Base-by-base conservation (phyloP, 2,329 filamentous ascomycete genomes). In the Coleophoma cylindrospora region DNA sequence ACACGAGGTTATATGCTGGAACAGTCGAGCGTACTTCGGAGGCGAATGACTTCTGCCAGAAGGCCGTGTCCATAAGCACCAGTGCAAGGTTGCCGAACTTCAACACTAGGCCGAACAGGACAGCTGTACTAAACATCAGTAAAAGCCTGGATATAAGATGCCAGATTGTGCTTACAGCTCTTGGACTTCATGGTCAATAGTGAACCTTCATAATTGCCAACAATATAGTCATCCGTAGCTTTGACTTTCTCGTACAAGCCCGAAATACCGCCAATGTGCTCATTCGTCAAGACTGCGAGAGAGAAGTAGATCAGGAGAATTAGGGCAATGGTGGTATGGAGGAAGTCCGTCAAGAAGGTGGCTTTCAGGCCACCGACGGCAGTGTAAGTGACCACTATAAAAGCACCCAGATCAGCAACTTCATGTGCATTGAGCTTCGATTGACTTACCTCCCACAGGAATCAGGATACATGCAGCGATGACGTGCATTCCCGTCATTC, bases 21-120 rank as follows among this genome's bases (percentile, higher is more conserved):
- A 77, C 74, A 0, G 72, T 74, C 1, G 74, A 67, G 12, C 68
- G 64, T 0, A 75, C 70, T 50, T 75, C 71, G 1, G 71, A 68
- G 1, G 73, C 73, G 53, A 77, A 77, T 0, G 70, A 71, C 61
- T 78, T 77, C 50, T 76, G 74, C 73, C 73, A 78, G 59, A 77
- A 78, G 1, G 70, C 74, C 4, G 74, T 77, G 54, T 77, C 71
- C 72, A 77, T 76, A 5, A 75, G 64, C 0, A 36, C 41, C 6
- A 41, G 44, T 5, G 55, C 50, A 48, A 52, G 43, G 52, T 60
- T 77, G 13, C 72, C 74, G 43, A 77, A 72, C 49, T 74, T 75
- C 11, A 75, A 62, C 32, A 75, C 70, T 6, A 77, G 52, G 0
- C 70, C 71, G 60, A 70, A 76, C 15, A 73, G 66, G 13, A 70